Base-by-base conservation (phyloP, 345 rosid species). In the Odontarrhena argentea region DNA sequence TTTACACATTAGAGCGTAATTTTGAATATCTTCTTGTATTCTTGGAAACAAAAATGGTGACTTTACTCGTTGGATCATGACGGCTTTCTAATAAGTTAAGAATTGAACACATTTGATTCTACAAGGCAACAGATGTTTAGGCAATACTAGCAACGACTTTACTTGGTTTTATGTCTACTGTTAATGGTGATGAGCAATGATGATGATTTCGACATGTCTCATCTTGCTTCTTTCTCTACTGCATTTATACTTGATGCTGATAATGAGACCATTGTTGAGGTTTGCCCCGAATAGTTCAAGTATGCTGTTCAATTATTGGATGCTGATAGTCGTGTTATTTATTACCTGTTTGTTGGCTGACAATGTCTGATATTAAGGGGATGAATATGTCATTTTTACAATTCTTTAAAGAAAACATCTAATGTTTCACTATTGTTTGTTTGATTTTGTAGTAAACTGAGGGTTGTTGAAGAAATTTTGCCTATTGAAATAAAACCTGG, bases 401-500 rank as follows among this genome's bases (percentile, higher is more conserved):
- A 18, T 18, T 18, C 22, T 18, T 18, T 18, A 1, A 18, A 18
- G 22, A 18, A 18, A 18, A 18, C 22, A 18, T 18, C 22, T 18
- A 18, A 18, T 18, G 22, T 18, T 18, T 18, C 22, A 18, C 22
- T 18, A 18, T 18, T 18, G 22, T 18, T 18, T 18, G 22, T 18
- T 18, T 18, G 22, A 18, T 1, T 35, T 60, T 82, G 85, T 86
- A 93, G 98, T 14, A 82, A 52, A 76, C 40, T 63, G 37, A 81
- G 75, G 65, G 66, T 71, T 4, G 62, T 85, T 45, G 94, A 90
- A 74, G 97, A 93, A 77, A 90, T 88, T 60, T 55, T 93, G 78
- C 82, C 87, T 12, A 87, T 93, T 55, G 97, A 93, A 59, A 75
- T 93, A 76, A 93, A 80, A 80, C 91, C 97, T 24, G 98, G 98